Conservation (phyloP, 306 rosid genomes). For the Delonix regia region DNA sequence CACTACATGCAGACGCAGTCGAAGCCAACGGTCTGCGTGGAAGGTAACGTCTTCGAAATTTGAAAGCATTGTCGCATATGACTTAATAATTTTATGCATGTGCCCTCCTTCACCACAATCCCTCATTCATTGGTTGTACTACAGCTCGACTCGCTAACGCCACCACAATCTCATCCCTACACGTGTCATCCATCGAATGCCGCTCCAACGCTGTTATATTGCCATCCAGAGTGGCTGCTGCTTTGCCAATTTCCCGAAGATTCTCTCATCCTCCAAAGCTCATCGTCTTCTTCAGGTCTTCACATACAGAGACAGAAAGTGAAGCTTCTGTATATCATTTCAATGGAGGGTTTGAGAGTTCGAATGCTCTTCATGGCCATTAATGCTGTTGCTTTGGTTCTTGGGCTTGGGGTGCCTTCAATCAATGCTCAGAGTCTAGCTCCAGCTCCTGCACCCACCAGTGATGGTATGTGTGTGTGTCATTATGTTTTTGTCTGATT, state of each 20-base stretch:
- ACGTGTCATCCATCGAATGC: neutral
- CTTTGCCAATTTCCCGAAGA: too few species aligned
- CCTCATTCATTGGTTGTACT: neutral
- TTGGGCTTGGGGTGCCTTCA: neutral
- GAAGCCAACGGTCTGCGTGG: too few species aligned
- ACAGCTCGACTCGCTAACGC: neutral
- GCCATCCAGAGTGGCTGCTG: too few species aligned
- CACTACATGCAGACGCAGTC: too few species aligned
- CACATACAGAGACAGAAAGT: too few species aligned
- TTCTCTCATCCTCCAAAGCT: too few species aligned
- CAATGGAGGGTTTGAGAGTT: neutral
- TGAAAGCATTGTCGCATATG: too few species aligned
- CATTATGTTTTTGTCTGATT: neutral
- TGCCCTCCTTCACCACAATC: neutral
- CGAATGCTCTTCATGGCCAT: neutral
- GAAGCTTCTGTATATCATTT: too few species aligned
- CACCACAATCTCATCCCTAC: neutral
- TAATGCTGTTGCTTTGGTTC: neutral
- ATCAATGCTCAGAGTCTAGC: neutral
- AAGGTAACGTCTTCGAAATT: too few species aligned
- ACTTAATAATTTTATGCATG: neutral
- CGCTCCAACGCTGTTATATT: too few species aligned
- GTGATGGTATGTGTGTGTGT: neutral
- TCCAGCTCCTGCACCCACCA: neutral
- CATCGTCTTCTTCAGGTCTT: too few species aligned